Evolutionary conservation across 768 basidiomycete genomes (phyloP), one percentile per base, ranked within the genome.

Genomic region (Leccinum subgranulosum): DNA sequence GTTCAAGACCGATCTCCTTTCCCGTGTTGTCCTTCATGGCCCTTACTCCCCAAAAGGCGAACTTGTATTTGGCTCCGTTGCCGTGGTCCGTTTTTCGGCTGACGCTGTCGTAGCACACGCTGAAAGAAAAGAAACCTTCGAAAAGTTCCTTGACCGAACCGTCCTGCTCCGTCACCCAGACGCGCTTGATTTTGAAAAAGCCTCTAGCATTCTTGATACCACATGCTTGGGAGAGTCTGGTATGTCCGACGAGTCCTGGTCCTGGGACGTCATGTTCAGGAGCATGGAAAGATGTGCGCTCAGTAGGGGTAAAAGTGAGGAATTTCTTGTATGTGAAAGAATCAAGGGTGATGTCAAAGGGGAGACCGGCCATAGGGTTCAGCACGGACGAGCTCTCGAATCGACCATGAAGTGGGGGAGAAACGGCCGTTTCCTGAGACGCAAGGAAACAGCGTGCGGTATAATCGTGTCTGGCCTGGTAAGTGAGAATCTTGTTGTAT

Each of bases 21-120:
- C 74, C 75, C 25, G 58, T 58, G 17, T 67, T 65, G 46, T 71
- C 66, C 51, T 64, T 73, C 65, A 73, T 64, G 2, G 74, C 75
- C 31, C 75, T 63, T 15, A 77, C 71, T 29, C 70, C 76, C 76
- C 76, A 77, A 57, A 76, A 76, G 1, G 69, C 66, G 46, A 71
- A 68, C 27, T 62, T 66, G 52, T 61, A 57, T 33, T 51, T 66
- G 17, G 69, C 63, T 10, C 75, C 74, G 3, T 57, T 63, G 4
- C 77, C 73, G 29, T 77, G 73, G 6, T 74, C 77, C 28, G 67
- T 73, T 51, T 74, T 71, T 17, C 63, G 62, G 53, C 75, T 75
- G 60, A 77, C 56, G 33, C 55, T 56, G 47, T 73, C 73, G 49
- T 73, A 75, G 36, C 53, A 62, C 19, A 77, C 66, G 14, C 68